Percentiles rank a stretch among this genome's conserved stretches.
phyloP scores from a whole-genome alignment of 768 basidiomycete species.

The Trametes meyenii region DNA sequence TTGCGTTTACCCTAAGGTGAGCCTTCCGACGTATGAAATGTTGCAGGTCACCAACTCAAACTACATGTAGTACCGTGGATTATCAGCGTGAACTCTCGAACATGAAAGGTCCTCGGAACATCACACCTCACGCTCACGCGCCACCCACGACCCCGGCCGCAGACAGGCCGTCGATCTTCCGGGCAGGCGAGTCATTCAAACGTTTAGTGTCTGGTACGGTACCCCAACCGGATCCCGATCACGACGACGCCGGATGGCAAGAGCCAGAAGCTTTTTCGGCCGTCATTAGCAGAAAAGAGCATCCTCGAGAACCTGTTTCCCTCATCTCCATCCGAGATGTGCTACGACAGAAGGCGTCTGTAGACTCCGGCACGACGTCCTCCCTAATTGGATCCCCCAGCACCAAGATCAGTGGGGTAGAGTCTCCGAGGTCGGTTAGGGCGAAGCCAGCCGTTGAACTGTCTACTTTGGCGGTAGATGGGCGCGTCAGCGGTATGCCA shows the following conservation, averaged over 20 bases:
- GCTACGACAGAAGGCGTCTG: conserved; percentile 53
- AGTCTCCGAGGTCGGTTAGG: conserved; percentile 48
- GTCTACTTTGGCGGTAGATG: conserved; percentile 52
- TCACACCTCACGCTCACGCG: neutral
- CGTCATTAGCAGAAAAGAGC: conserved; percentile 62
- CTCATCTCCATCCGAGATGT: conserved; percentile 61
- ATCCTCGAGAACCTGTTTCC: conserved; percentile 60
- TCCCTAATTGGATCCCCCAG: conserved; percentile 28
- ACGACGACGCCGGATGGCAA: conserved; percentile 58
- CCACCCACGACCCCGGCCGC: conserved; percentile 29
- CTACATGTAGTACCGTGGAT: conserved; percentile 52
- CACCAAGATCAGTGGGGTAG: conserved; percentile 14
- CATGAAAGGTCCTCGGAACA: conserved; percentile 27
- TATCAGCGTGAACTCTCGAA: conserved; percentile 49
- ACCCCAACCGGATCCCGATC: conserved; percentile 58
- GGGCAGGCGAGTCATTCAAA: conserved; percentile 49
- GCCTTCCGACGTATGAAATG: conserved; percentile 7
- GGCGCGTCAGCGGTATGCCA: conserved; percentile 43
- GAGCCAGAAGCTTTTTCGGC: conserved; percentile 64
- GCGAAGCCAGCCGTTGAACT: conserved; percentile 62
- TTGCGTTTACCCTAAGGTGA: conserved; percentile 74
- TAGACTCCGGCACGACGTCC: conserved; percentile 34
- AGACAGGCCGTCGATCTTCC: conserved; percentile 51
- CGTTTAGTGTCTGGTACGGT: conserved; percentile 46
- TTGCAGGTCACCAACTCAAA: neutral